Percentiles rank a stretch among this genome's conserved stretches.
phyloP scores from a whole-genome alignment of 2,329 filamentous ascomycete genomes.

The Rhexocercosporidium sp. region DNA sequence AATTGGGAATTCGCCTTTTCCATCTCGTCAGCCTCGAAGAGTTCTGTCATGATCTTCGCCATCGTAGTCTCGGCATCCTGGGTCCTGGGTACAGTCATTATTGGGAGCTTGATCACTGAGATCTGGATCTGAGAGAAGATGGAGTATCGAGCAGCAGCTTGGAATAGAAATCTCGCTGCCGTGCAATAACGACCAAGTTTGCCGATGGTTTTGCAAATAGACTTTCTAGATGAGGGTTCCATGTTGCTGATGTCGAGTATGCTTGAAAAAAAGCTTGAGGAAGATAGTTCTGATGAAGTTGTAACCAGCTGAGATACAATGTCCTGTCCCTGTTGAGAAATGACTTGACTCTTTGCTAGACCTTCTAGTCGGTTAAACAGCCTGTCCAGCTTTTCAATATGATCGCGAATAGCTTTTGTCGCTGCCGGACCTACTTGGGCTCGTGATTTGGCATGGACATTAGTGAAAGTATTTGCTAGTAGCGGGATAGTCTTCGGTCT shows the following conservation, averaged over 20 bases:
- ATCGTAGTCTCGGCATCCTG: background rate
- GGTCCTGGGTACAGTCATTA: no score
- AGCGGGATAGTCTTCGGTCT: conserved; percentile 16
- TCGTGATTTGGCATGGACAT: background rate
- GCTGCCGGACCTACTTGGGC: no score
- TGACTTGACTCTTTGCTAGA: background rate
- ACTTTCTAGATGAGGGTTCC: background rate
- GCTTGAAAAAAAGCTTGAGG: background rate
- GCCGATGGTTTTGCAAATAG: background rate
- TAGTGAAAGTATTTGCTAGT: conserved; percentile 4
- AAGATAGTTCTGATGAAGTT: background rate
- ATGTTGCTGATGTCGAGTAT: background rate
- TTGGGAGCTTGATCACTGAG: background rate
- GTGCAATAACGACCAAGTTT: background rate
- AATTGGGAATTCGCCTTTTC: background rate
- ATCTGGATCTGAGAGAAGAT: background rate
- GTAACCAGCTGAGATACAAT: background rate
- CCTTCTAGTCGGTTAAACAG: background rate
- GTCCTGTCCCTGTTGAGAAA: background rate
- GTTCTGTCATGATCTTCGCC: background rate
- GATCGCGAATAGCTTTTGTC: background rate
- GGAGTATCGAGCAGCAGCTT: background rate
- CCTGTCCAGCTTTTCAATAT: background rate
- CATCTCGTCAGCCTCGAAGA: background rate
- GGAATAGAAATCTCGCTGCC: background rate